Conservation (phyloP, 371 early-diverging fungal genomes). For the Syncephalastrum monosporum region DNA sequence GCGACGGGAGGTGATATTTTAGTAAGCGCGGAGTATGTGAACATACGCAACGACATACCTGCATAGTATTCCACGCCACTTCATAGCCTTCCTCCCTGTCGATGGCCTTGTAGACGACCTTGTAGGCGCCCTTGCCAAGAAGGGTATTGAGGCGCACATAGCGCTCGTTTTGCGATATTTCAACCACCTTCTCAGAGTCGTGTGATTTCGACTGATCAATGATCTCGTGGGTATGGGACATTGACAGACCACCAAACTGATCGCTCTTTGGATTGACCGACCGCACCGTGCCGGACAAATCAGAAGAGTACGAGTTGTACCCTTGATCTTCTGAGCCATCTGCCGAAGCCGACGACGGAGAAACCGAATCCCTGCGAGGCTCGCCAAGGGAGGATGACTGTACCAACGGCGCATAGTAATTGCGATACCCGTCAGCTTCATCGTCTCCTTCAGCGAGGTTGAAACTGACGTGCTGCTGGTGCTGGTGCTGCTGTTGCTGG, state of each 20-base stretch:
- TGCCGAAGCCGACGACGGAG: conserved; percentile 1
- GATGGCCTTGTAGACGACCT: conserved; percentile 86
- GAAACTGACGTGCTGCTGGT: conserved; percentile 18
- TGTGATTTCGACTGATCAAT: conserved; percentile 34
- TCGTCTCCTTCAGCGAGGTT: conserved; percentile 17
- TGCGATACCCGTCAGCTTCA: conserved; percentile 22
- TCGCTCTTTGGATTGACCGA: conserved; percentile 20
- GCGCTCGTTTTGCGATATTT: conserved; percentile 70
- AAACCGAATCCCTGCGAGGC: too few species aligned
- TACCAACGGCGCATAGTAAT: conserved; percentile 24
- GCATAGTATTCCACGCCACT: conserved; percentile 86
- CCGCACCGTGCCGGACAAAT: conserved; percentile 5
- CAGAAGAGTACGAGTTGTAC: conserved; percentile 6
- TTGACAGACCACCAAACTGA: conserved; percentile 36
- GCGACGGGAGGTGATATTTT: background rate
- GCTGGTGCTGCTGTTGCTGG: conserved; percentile 4
- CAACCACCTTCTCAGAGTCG: conserved; percentile 49
- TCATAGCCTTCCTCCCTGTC: conserved; percentile 89
- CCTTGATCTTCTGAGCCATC: conserved; percentile 7
- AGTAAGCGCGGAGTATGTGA: conserved; percentile 24
- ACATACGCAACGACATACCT: conserved; percentile 22
- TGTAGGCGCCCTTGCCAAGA: conserved; percentile 86
- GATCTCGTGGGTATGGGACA: conserved; percentile 23
- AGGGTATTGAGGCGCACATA: conserved; percentile 66
- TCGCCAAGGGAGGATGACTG: background rate